Evolutionary conservation across 2,329 filamentous ascomycete species (phyloP), one percentile per base, ranked within the genome.

Genomic region (Alternaria arbusti): DNA sequence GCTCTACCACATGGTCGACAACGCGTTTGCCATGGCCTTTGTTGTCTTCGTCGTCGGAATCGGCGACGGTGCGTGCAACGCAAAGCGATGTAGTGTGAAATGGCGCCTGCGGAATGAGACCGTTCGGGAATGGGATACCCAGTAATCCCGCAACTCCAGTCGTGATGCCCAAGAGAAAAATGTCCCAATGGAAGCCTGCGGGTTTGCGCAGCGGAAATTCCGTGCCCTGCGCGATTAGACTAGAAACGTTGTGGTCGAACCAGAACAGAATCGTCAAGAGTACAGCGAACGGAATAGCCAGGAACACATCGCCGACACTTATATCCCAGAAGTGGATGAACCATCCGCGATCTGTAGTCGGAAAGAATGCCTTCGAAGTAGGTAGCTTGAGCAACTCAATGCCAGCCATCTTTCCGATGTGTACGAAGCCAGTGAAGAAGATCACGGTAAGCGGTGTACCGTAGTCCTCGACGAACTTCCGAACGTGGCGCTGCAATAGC

Each of bases 341-440:
- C 93, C 93, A 97, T 47, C 84, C 82, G 44, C 93, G 85, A 62
- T 90, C 88, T 0, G 82, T 84, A 0, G 94, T 97, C 0, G 94
- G 94, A 72, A 88, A 89, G 82, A 97, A 97, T 0, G 93, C 88
- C 61, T 87, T 89, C 66, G 89, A 89, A 0, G 90, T 95, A 0
- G 93, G 93, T 26, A 97, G 83, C 9, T 86, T 89, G 65, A 91
- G 87, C 10, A 97, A 82, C 20, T 88, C 77, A 2, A 96, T 86
- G 44, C 86, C 80, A n/a, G 82, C 82, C 91, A 97, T 95, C 72
- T 91, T 90, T 8, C 93, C 93, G 66, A 96, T 88, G 78, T 96
- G 91, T 2, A 96, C 90, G 73, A 96, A 97, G 0, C 93, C 93
- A 0, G 93, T 94, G 78, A 97, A 97, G 84, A 97, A 97, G 64